These are phyloP conservation scores for Macrocystidia cucumis DNA, from an alignment of 1,284 basidiomycete species.

Conservation along the genomic window DNA sequence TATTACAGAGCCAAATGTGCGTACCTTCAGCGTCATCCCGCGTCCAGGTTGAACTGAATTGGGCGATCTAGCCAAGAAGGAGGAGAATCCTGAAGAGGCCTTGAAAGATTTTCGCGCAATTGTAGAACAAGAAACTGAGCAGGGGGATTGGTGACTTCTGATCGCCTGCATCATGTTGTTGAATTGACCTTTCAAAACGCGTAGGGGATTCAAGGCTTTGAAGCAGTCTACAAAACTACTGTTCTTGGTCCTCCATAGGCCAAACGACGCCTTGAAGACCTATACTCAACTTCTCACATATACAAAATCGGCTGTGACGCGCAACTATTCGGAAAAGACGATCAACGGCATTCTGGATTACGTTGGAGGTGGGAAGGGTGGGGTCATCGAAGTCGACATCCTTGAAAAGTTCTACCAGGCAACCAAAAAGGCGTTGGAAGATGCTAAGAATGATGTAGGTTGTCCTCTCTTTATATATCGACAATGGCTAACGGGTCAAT, in stretches of 20 bases:
- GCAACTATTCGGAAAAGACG: constrained; percentile 94
- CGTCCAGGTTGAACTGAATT: constrained; percentile 6
- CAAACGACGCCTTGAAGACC: constrained; percentile 79
- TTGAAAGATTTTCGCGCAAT: constrained; percentile 84
- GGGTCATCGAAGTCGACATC: constrained; percentile 77
- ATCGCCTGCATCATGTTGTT: background rate
- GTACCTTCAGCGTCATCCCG: constrained; percentile 18
- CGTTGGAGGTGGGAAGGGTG: constrained; percentile 88
- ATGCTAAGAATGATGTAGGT: constrained; percentile 91
- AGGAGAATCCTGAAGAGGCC: constrained; percentile 85
- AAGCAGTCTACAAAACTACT: constrained; percentile 97
- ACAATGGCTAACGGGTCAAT: constrained; percentile 4
- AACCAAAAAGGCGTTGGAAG: constrained; percentile 84
- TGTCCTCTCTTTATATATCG: background rate
- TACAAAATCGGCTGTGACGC: constrained; percentile 87
- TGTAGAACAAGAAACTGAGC: constrained; percentile 83
- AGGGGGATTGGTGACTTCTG: constrained; percentile 85
- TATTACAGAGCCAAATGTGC: constrained; percentile 96
- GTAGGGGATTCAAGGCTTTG: constrained; percentile 96
- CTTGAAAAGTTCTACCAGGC: constrained; percentile 94
- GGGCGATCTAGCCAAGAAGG: constrained; percentile 82
- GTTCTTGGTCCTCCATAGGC: constrained; percentile 73
- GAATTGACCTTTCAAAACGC: background rate
- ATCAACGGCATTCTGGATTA: constrained; percentile 99
- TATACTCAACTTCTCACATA: constrained; percentile 86